These are phyloP conservation scores for Exophiala spinifera DNA, from an alignment of 2,329 filamentous ascomycete genomes.

Conservation along the genomic window DNA sequence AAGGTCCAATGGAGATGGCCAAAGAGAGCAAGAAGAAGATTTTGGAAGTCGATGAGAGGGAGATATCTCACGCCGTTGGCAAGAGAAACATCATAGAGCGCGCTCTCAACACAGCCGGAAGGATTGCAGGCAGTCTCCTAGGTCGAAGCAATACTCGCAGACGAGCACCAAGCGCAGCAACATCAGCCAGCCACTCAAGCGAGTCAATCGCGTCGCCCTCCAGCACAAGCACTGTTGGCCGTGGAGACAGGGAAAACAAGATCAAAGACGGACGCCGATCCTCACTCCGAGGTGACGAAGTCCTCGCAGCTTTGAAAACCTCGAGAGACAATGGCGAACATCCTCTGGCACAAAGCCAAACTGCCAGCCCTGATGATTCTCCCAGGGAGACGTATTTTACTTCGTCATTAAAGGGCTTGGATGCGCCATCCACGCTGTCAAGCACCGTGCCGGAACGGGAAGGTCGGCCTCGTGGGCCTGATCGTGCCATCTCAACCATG, in stretches of 20 bases:
- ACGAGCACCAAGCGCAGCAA: constrained; percentile 54
- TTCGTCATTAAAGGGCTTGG: constrained; percentile 7
- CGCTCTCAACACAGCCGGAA: constrained; percentile 46
- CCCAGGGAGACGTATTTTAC: constrained; percentile 40
- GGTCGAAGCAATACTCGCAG: constrained; percentile 37
- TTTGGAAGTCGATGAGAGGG: constrained; percentile 76
- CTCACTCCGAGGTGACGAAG: constrained; percentile 59
- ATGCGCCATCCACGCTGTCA: constrained; percentile 22
- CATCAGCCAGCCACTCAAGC: constrained; percentile 51
- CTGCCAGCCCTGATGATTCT: constrained; percentile 61
- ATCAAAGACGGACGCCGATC: constrained; percentile 42
- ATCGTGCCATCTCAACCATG: constrained; percentile 41
- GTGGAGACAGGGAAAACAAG: constrained; percentile 44
- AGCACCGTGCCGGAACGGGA: constrained; percentile 28
- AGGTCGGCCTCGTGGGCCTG: constrained; percentile 38
- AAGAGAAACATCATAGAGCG: constrained; percentile 84
- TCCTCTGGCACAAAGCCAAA: constrained; percentile 71
- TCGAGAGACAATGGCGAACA: constrained; percentile 60
- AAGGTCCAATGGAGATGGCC: constrained; percentile 78
- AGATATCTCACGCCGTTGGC: constrained; percentile 86
- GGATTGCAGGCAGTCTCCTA: constrained; percentile 70
- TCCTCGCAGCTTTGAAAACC: constrained; percentile 50
- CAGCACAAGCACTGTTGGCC: constrained; percentile 55
- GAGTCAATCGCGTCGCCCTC: constrained; percentile 55
- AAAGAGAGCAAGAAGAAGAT: constrained; percentile 76